Conservation (phyloP, 2,329 filamentous ascomycete species). For the Penicillium psychrosexuale region DNA sequence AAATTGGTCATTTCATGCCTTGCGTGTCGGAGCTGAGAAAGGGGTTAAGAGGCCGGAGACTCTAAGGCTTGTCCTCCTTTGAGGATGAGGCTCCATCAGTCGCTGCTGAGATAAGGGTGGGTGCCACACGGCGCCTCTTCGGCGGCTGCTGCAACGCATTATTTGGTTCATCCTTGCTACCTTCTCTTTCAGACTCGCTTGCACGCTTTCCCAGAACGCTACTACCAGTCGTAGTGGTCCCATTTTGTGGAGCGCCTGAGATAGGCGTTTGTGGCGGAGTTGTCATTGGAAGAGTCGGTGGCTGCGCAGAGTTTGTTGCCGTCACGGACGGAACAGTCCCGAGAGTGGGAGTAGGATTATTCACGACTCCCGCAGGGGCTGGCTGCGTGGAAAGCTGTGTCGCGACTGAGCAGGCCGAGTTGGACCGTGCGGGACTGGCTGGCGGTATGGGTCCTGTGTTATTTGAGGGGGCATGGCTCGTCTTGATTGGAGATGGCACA, state of each 20-base stretch:
- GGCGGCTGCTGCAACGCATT: constrained; percentile 46
- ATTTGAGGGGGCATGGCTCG: constrained; percentile 54
- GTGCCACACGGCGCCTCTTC: constrained; percentile 69
- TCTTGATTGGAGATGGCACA: constrained; percentile 54
- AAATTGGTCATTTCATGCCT: not conserved
- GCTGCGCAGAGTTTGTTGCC: constrained; percentile 61
- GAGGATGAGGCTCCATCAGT: constrained; percentile 15
- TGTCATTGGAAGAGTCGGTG: constrained; percentile 64
- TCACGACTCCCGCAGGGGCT: constrained; percentile 53
- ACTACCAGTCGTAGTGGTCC: constrained; percentile 50
- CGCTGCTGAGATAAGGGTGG: constrained; percentile 55
- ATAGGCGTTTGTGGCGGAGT: constrained; percentile 88
- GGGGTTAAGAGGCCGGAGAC: not conserved
- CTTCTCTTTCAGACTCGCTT: constrained; percentile 48
- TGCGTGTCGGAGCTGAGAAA: not conserved
- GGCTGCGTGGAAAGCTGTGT: constrained; percentile 53
- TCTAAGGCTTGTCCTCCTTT: constrained; percentile 6
- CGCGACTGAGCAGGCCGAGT: constrained; percentile 75
- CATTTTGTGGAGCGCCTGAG: constrained; percentile 46
- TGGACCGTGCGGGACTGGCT: constrained; percentile 77
- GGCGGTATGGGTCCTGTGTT: constrained; percentile 62
- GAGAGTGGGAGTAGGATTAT: constrained; percentile 74
- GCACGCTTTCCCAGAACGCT: constrained; percentile 55
- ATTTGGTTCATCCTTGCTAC: constrained; percentile 43
- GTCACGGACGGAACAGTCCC: constrained; percentile 74